Base-by-base conservation (phyloP, 345 rosid species). In the Lumnitzera racemosa region DNA sequence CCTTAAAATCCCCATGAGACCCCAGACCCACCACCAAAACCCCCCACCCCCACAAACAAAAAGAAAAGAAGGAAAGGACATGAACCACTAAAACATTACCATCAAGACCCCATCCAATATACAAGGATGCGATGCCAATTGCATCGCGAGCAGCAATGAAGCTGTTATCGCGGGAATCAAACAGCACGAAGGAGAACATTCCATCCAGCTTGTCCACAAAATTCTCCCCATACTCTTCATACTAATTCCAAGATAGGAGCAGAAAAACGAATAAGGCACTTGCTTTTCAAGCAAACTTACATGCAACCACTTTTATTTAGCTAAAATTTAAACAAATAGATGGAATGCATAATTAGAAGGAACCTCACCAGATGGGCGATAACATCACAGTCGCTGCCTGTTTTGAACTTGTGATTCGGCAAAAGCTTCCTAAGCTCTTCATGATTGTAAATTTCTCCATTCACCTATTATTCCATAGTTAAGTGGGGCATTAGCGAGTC, bases 401-500 rank as follows among this genome's bases (percentile, higher is more conserved):
- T 94, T 2, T 66, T 73, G 72, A 94, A 90, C 75, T 80, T 84
- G 73, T 94, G 99, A 63, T 80, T 73, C 15, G 70, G 71, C 78
- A 94, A 60, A 29, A 69, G 73, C 64, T 74, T 72, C 72, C 97
- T 86, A 47, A 90, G 78, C 50, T 80, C 73, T 72, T 84, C 96
- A 68, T 94, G 97, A 70, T 94, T 94, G 82, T 90, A 94, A 68
- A 90, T 94, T 75, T 90, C 97, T 67, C 97, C 99, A 62, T 94
- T 94, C 55, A 94, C 98, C 98, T 86, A 62, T 5, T 5, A 36
- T 36, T 36, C 43, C 43, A 36, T 36, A 1, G 43, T 36, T 36
- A 5, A 36, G 43, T 36, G 10, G 10, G 10, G 43, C 43, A 36
- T 36, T 36, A 36, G 43, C 9, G 7, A 36, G 43, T 36, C 43